A percentile compares a stretch with the other conserved stretches of the same genome.
Conservation (phyloP, 768 basidiomycete species). For the Grammothele lineata region DNA sequence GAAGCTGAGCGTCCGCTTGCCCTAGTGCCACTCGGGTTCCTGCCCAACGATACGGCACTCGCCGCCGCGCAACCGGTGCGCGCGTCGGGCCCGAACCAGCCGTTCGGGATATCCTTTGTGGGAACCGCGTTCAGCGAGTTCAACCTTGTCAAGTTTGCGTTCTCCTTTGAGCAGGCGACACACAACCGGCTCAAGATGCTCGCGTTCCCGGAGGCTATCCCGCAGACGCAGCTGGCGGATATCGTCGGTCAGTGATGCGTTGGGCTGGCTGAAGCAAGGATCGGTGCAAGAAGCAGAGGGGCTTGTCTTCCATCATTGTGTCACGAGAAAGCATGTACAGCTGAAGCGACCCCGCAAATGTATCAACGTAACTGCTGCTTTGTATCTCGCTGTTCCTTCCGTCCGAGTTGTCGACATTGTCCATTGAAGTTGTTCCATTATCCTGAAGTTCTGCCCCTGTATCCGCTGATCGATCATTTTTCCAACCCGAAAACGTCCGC, state of each 20-base stretch:
- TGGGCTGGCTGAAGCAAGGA: too few relatives aligned
- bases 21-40: conserved; percentile 56
- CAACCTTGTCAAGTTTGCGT: conserved; percentile 52
- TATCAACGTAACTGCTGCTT: too few relatives aligned
- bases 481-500: conserved; percentile 35
- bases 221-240: conserved; percentile 28
- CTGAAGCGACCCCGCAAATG: too few relatives aligned
- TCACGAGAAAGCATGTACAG: too few relatives aligned
- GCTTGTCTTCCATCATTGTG: too few relatives aligned
- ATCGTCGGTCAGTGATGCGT: conserved; percentile 13
- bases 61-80: conserved; percentile 24
- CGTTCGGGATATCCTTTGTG: conserved; percentile 56
- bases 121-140: conserved; percentile 61
- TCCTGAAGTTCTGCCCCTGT: too few relatives aligned
- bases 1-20: too few relatives aligned
- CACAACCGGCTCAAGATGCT: conserved; percentile 26
- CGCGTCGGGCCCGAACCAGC: conserved; percentile 7
- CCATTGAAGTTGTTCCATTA: too few relatives aligned
- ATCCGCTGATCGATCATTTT: too few relatives aligned
- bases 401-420: too few relatives aligned
- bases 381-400: too few relatives aligned
- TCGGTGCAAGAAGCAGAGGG: too few relatives aligned
- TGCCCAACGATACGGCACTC: conserved; percentile 42
- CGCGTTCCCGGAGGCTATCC: conserved; percentile 28
- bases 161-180: conserved; percentile 51